phyloP scores from a whole-genome alignment of 1,284 basidiomycete genomes.

The Ceratobasidium sp. region DNA sequence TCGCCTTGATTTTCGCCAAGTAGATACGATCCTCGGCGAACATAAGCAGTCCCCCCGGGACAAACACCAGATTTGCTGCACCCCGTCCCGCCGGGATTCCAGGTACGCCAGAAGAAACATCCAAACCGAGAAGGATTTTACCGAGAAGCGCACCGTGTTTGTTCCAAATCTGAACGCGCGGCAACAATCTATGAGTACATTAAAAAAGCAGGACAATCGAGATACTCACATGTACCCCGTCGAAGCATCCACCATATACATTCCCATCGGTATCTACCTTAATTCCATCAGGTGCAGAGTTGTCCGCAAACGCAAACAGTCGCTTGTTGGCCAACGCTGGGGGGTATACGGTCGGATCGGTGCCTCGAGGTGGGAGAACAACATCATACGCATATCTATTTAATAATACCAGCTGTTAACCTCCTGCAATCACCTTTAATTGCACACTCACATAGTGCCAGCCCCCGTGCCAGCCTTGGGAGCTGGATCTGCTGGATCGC shows the following conservation, averaged over 20 bases:
- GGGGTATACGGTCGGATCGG: constrained; percentile 26
- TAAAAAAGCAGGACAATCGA: not conserved
- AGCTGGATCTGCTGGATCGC: constrained; percentile 59
- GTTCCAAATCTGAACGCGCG: constrained; percentile 63
- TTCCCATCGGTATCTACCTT: constrained; percentile 68
- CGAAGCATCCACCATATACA: constrained; percentile 71
- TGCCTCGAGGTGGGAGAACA: constrained; percentile 56
- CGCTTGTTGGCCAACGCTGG: constrained; percentile 64
- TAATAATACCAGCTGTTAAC: not conserved
- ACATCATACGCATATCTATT: constrained; percentile 76
- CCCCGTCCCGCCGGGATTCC: constrained; percentile 48
- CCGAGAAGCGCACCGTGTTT: constrained; percentile 68
- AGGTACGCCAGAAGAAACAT: constrained; percentile 4
- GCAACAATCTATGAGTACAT: constrained; percentile 16
- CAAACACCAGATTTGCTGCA: constrained; percentile 72
- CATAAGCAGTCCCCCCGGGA: constrained; percentile 68
- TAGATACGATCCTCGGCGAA: constrained; percentile 71
- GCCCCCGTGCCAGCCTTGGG: constrained; percentile 60
- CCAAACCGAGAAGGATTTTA: constrained; percentile 69
- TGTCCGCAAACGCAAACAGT: constrained; percentile 72
- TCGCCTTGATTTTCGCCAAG: constrained; percentile 63
- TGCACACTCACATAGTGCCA: constrained; percentile 63
- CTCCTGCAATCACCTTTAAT: not conserved
- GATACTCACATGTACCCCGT: constrained; percentile 67
- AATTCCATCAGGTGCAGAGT: constrained; percentile 67